These are phyloP conservation scores for Exophiala lecanii-corni DNA, from an alignment of 2,329 filamentous ascomycete genomes.

Conservation along the genomic window DNA sequence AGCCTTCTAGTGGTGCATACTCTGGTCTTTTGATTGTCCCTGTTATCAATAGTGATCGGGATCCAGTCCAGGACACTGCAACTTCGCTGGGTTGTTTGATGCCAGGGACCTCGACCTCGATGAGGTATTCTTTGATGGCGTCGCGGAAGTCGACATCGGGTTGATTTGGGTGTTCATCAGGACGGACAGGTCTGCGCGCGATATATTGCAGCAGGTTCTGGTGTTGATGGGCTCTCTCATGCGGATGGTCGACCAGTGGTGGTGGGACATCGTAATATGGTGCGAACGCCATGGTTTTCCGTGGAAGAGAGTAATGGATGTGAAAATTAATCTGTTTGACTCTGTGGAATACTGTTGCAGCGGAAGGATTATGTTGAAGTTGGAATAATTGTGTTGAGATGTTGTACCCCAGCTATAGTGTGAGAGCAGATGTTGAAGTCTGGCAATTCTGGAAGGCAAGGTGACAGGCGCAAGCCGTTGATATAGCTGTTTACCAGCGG, in stretches of 20 bases:
- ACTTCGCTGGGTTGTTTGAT: conserved; percentile 21
- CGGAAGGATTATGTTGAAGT: too few species aligned
- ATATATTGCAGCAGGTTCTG: conserved; percentile 17
- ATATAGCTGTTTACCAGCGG: too few species aligned
- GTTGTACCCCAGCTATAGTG: too few species aligned
- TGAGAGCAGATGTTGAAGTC: too few species aligned
- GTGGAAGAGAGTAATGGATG: too few species aligned
- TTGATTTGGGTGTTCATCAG: conserved; percentile 24
- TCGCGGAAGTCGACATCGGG: conserved; percentile 23
- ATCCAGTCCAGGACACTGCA: conserved; percentile 19
- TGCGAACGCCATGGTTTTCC: conserved; percentile 18
- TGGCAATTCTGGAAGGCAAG: too few species aligned
- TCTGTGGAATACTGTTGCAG: too few species aligned
- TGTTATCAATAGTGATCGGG: conserved; percentile 16
- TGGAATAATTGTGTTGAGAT: too few species aligned
- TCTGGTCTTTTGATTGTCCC: conserved; percentile 14
- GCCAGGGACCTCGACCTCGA: conserved; percentile 22
- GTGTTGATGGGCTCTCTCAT: conserved; percentile 19
- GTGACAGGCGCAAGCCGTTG: too few species aligned
- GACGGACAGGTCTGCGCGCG: conserved; percentile 12
- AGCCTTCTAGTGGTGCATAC: conserved; percentile 8
- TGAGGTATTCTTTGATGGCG: conserved; percentile 18
- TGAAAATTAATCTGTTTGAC: too few species aligned
- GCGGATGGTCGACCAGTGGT: conserved; percentile 20
- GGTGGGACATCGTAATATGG: conserved; percentile 24